These are phyloP conservation scores for Linum usitatissimum DNA, from an alignment of 345 rosid genomes.

Conservation along the genomic window DNA sequence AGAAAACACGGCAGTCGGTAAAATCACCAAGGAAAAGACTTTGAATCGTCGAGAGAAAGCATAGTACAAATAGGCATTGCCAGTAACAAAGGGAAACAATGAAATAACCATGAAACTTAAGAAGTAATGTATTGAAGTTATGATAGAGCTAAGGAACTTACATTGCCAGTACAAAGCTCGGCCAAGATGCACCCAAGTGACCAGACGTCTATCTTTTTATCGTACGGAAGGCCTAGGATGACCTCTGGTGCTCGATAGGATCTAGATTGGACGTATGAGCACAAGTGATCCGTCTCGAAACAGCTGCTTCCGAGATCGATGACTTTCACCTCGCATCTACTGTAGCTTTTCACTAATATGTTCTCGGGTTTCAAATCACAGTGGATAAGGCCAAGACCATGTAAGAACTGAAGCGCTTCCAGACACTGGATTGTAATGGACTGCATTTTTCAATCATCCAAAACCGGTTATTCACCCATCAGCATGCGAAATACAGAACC, in stretches of 20 bases:
- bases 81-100: too few relatives aligned
- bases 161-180: constrained; percentile 96
- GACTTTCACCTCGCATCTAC: constrained; percentile 97
- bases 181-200: constrained; percentile 99
- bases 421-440: constrained; percentile 91
- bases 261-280: constrained; percentile 97
- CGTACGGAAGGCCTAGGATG: constrained; percentile 84
- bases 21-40: too few relatives aligned
- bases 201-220: constrained; percentile 97
- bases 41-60: too few relatives aligned
- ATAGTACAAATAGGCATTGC: too few relatives aligned
- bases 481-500: constrained; percentile 5
- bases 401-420: constrained; percentile 91
- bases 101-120: neutral
- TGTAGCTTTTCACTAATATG: constrained; percentile 90
- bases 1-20: too few relatives aligned
- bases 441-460: constrained; percentile 41
- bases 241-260: constrained; percentile 99
- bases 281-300: constrained; percentile 94
- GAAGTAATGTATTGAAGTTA: neutral
- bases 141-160: constrained; percentile 33
- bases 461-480: constrained; percentile 13
- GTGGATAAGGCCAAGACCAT: constrained; percentile 93
- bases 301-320: constrained; percentile 99
- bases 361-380: constrained; percentile 97